Evolutionary conservation across 2,329 filamentous ascomycete species (phyloP), one percentile per base, ranked within the genome.

Genomic region (Sclerotinia glacialis): DNA sequence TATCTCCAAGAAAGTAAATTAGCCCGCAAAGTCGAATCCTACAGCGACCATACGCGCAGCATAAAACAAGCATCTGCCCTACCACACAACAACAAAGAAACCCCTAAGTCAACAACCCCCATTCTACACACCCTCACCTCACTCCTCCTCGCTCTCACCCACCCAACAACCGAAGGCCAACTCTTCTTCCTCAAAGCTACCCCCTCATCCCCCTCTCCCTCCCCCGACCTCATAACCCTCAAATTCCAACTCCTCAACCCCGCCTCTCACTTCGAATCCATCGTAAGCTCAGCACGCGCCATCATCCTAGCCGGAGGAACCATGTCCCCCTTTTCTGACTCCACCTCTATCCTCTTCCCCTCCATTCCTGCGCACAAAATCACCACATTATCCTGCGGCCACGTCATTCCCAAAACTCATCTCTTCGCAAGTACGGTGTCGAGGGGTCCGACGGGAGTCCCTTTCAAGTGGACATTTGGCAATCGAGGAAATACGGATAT

Each of bases 321-420:
- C 34, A 98, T 99, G 95, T 96, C 95, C 2, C 95, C 95, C 0
- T 96, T 98, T 81, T 86, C 89, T 31, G 95, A 98, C 78, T 99
- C 97, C 78, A 88, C 85, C 46, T 84, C 89, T 5, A 91, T 97
- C 73, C 82, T 99, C 0, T 95, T 99, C 69, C 91, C 94, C 0
- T 89, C 91, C 59, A 77, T 97, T 0, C 76, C 85, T 0, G 72
- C 82, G 0, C 78, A 80, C 0, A 86, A 86, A 66, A 84, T 98
- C 54, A 88, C 84, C 12, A 97, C 91, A 0, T 85, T 97, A 40
- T 97, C 93, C 71, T 99, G 94, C 76, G 93, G 92, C 0, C 95
- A 99, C 78, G 93, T 99, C 55, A 96, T 99, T 64, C 94, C 95
- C 0, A 78, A 85, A 0, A 85, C 87, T 3, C 97, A 93, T 70